Base-by-base conservation (phyloP, 2,329 filamentous ascomycete species). In the Diaporthe sp. region DNA sequence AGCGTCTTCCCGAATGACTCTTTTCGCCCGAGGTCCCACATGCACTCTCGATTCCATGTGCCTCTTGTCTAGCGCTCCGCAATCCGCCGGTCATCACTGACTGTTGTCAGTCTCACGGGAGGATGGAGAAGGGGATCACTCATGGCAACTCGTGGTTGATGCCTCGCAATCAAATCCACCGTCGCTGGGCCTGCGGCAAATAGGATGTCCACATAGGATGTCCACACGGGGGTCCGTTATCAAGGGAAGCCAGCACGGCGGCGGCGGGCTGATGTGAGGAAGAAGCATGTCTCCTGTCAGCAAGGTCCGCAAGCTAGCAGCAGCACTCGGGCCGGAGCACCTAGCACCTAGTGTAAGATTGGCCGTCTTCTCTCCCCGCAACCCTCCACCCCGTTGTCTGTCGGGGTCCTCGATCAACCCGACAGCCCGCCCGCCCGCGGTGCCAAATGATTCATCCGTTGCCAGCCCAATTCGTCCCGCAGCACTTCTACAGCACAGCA, bases 351-450 rank as follows among this genome's bases (percentile, higher is more conserved):
- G 10, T 39, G 37, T 39, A 7, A 67, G 61, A 49, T 49, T 67
- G 42, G 61, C 42, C n/a, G 61, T 39, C 59, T 31, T 74, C 49
- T 58, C 58, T 65, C 51, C 44, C 10, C 31, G 17, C 44, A 25
- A n/a, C 44, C 19, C 53, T 39, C n/a, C 22, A 25, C 12, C 37
- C 34, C 37, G 34, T 61, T n/a, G 13, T 13, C 68, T 65, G 46
- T 78, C 78, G 78, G 78, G 74, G 70, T 78, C 57, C 72, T 68
- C 53, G 42, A 77, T 49, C 57, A 76, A 34, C 70, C 78, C 78
- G 78, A 77, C 73, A 69, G 65, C 49, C 65, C 65, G 65, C 13
- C n/a, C 34, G 65, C 15, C 46, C 65, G 46, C 15, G 12, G 65
- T n/a, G 12, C 34, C 34, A 69, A 8, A 68, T 15, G n/a, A 69